These are phyloP conservation scores for Ceratopteris richardii DNA, from an alignment of 75 land plant genomes.

Conservation along the genomic window DNA sequence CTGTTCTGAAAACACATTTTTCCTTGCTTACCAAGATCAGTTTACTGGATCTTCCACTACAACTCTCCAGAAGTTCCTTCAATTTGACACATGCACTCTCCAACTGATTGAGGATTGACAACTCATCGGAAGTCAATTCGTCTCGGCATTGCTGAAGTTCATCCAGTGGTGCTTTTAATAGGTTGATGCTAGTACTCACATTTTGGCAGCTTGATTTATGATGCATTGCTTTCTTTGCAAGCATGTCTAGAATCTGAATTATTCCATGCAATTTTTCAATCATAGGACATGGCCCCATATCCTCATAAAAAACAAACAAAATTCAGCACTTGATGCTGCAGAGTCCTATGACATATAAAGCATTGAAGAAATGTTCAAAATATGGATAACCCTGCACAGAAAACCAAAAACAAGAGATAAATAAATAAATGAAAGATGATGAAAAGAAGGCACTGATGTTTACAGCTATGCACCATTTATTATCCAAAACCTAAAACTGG, in stretches of 20 bases:
- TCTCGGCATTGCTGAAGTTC: background rate
- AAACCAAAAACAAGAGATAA: too few species aligned
- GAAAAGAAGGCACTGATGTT: too few species aligned
- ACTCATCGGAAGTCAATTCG: background rate
- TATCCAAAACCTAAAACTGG: too few species aligned
- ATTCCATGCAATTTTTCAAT: background rate
- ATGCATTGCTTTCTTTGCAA: background rate
- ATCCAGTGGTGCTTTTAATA: conserved; percentile 7
- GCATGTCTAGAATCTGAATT: conserved; percentile 4
- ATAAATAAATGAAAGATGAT: too few species aligned
- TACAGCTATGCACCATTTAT: too few species aligned
- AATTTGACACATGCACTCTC: background rate
- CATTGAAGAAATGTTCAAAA: too few species aligned
- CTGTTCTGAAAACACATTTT: background rate
- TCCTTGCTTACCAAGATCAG: conserved; percentile 6
- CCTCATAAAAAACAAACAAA: too few species aligned
- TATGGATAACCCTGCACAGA: too few species aligned
- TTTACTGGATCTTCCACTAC: conserved; percentile 6
- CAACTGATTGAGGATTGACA: background rate
- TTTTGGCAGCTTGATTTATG: conserved; percentile 3
- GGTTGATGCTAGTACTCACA: background rate
- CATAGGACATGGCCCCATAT: too few species aligned
- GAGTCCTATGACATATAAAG: too few species aligned
- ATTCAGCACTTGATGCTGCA: too few species aligned
- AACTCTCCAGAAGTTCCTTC: conserved; percentile 4